Evolutionary conservation across 2,329 filamentous ascomycete genomes (phyloP), one percentile per base, ranked within the genome.

Genomic region (Alternaria longipes): DNA sequence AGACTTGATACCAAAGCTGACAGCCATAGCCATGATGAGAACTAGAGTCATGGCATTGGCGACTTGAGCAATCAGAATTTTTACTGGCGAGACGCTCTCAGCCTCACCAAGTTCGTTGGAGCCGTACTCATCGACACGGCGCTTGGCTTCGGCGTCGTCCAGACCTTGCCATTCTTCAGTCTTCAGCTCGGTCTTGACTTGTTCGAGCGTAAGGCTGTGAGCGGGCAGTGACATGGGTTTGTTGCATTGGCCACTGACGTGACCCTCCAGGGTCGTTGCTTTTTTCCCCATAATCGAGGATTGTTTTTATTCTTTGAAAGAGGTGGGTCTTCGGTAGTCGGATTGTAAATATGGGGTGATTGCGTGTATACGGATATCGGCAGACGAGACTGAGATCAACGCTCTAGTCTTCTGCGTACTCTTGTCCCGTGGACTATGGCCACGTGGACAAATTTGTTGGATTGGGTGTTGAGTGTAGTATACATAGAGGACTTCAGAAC

Each of bases 11-110:
- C 78, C 81, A 63, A 82, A 83, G 49, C 80, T 82, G 46, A 84
- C 81, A 22, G 76, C 80, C 82, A 84, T 83, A 32, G 80, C 82
- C 56, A 83, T 69, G 36, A 84, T 80, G n/a, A 84, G 74, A 6
- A 89, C 89, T 76, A 91, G 75, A 66, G 91, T 90, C 91, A 93
- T 92, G 59, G 91, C 90, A 82, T 93, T 93, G 74, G 89, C 86
- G 22, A 92, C 78, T 76, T 93, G 91, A 69, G 90, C 89, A 59
- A 90, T 81, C 47, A 93, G 80, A 42, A 93, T 91, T 69, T 89
- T 93, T 70, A 84, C 89, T 83, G 90, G 89, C 84, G 73, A 86
- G 49, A 93, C 88, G 28, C 86, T 86, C 28, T 85, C 87, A 20
- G 85, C 89, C 20, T 91, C 86, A 45, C 92, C 87, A 20, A 93